Conservation (phyloP, 257 asterid genomes). For the Sherardia arvensis region DNA sequence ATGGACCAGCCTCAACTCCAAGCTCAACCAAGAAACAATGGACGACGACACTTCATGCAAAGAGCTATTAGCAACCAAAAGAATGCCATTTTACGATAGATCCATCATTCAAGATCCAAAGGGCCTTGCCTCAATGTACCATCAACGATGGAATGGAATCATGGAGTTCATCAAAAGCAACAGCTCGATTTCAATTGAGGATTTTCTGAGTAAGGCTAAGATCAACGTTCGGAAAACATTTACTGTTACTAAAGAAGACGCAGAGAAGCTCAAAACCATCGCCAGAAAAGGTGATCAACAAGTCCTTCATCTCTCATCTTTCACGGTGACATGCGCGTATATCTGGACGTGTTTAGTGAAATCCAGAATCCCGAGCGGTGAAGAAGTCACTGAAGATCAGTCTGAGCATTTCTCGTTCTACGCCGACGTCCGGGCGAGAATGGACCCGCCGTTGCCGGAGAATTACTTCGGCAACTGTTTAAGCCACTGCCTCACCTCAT, state of each 20-base stretch:
- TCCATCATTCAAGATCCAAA: conserved; percentile 28
- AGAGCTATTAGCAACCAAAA: background rate
- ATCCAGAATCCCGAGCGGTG: conserved; percentile 3
- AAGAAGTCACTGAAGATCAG: conserved; percentile 1
- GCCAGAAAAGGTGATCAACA: background rate
- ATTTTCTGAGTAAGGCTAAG: background rate
- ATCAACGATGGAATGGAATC: conserved; percentile 4
- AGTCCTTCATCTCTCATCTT: conserved; percentile 15
- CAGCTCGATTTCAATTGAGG: background rate
- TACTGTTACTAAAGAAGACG: background rate
- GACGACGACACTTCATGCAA: background rate
- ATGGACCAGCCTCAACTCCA: conserved; percentile 26
- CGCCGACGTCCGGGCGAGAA: conserved; percentile 13
- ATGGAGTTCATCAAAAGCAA: background rate
- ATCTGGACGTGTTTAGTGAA: conserved; percentile 20
- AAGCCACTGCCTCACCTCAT: background rate
- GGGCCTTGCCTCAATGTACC: conserved; percentile 14
- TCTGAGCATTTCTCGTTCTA: conserved; percentile 8
- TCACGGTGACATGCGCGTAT: conserved; percentile 14
- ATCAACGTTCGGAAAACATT: conserved; percentile 9
- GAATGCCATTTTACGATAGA: conserved; percentile 32
- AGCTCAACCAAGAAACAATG: conserved; percentile 1
- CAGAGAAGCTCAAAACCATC: conserved; percentile 9
- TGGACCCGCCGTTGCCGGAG: conserved; percentile 18
- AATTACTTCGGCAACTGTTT: conserved; percentile 19